Conservation (phyloP, 768 basidiomycete species). For the Pisolithus sp. region DNA sequence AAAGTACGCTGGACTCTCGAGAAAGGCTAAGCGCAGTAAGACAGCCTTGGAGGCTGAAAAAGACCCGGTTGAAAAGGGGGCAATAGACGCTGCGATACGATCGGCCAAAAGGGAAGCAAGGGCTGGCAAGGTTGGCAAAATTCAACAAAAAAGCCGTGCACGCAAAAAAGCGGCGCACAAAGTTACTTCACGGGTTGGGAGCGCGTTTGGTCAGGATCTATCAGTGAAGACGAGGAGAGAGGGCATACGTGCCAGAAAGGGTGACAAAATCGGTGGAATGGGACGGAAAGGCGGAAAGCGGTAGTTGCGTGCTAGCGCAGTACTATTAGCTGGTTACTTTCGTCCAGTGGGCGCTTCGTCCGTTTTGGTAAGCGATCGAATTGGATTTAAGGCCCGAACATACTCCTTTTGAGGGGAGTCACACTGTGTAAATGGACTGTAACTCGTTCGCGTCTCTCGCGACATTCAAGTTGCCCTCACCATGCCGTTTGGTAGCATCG, state of each 20-base stretch:
- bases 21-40: slow-evolving; percentile 83
- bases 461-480: slow-evolving; percentile 47
- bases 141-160: slow-evolving; percentile 32
- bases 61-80: slow-evolving; percentile 46
- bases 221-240: slow-evolving; percentile 44
- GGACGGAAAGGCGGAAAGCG: slow-evolving; percentile 36
- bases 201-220: slow-evolving; percentile 56
- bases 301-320: slow-evolving; percentile 5
- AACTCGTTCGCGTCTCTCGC: slow-evolving; percentile 53
- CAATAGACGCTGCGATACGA: slow-evolving; percentile 71
- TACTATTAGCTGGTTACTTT: not conserved
- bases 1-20: slow-evolving; percentile 76
- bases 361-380: not conserved
- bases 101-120: slow-evolving; percentile 75
- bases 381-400: not conserved
- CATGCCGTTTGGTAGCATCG: slow-evolving; percentile 51
- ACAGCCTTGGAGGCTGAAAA: slow-evolving; percentile 78
- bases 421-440: slow-evolving; percentile 27
- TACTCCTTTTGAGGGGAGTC: not conserved
- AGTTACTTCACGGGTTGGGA: slow-evolving; percentile 24
- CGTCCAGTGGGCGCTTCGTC: not conserved
- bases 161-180: slow-evolving; percentile 30
- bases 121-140: slow-evolving; percentile 68
- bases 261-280: slow-evolving; percentile 47
- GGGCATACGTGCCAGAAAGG: slow-evolving; percentile 61